These are phyloP conservation scores for Pseudogymnoascus sp. DNA, from an alignment of 2,329 filamentous ascomycete genomes.

Conservation along the genomic window DNA sequence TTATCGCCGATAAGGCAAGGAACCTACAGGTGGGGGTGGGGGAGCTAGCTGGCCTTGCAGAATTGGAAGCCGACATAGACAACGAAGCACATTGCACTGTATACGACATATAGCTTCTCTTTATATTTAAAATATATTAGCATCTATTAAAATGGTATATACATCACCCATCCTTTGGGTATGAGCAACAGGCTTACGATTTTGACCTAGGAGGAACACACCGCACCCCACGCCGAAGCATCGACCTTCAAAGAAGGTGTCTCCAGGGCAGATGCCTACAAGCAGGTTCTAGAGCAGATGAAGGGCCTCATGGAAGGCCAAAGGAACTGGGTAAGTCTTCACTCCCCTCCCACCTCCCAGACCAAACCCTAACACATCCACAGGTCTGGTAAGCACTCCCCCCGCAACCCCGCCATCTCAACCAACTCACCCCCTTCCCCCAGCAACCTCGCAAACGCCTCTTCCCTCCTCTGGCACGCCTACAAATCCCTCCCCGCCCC, in stretches of 20 bases:
- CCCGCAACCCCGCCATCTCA: not conserved
- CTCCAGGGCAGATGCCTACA: constrained; percentile 66
- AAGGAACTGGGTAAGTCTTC: constrained; percentile 64
- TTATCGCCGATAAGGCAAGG: not conserved
- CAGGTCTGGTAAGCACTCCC: constrained; percentile 36
- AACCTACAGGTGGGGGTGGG: not conserved
- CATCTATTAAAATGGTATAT: not conserved
- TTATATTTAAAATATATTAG: not conserved
- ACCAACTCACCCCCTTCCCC: not conserved
- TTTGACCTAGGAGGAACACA: not conserved
- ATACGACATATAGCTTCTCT: not conserved
- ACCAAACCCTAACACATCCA: constrained; percentile 12
- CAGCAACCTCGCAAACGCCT: constrained; percentile 71
- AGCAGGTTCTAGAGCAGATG: constrained; percentile 66
- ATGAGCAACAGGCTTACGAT: not conserved
- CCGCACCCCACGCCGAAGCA: constrained; percentile 59
- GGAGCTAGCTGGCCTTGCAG: not conserved
- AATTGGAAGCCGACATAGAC: not conserved
- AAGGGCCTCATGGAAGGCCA: constrained; percentile 64
- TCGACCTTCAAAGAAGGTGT: constrained; percentile 64
- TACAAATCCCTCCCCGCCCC: constrained; percentile 65
- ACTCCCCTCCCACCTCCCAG: not conserved
- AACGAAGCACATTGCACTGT: not conserved
- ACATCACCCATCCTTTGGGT: not conserved
- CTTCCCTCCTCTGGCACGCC: constrained; percentile 73